phyloP scores from a whole-genome alignment of 139 green algal genomes.

The Chlamydomonas incerta region DNA sequence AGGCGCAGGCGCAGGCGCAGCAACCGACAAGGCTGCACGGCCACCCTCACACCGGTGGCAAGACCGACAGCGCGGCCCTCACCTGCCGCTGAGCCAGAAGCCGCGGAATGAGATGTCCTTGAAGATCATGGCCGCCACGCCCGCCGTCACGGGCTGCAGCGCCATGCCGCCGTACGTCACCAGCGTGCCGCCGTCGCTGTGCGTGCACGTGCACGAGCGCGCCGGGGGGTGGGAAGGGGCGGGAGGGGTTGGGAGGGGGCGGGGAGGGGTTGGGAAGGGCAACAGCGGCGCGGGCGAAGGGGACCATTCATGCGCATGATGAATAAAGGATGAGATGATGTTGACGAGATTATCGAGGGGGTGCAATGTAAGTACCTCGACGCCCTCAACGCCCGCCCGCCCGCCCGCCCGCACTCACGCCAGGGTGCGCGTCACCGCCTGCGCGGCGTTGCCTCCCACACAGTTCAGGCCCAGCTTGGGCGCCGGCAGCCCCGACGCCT shows the following conservation, averaged over 20 bases:
- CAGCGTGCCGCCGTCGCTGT: conserved; percentile 72
- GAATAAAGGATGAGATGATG: too few relatives aligned
- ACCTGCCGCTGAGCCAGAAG: conserved; percentile 87
- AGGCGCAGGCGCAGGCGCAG: too few relatives aligned
- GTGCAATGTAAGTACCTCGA: too few relatives aligned
- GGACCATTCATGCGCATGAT: too few relatives aligned
- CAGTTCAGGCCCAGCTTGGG: conserved; percentile 84
- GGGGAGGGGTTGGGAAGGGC: too few relatives aligned
- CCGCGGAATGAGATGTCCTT: conserved; percentile 83
- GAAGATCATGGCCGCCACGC: conserved; percentile 89
- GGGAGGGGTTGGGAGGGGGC: not conserved
- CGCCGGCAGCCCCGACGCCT: conserved; percentile 50
- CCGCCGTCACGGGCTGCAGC: conserved; percentile 80
- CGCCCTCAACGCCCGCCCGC: too few relatives aligned
- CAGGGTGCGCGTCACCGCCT: conserved; percentile 74
- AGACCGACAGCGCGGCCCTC: too few relatives aligned
- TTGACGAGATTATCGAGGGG: too few relatives aligned
- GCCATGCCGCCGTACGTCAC: conserved; percentile 94
- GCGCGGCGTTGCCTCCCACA: conserved; percentile 71
- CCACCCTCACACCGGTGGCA: too few relatives aligned
- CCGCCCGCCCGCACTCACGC: too few relatives aligned
- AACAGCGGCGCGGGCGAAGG: too few relatives aligned
- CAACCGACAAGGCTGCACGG: too few relatives aligned
- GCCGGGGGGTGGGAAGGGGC: not conserved
- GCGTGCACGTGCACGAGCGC: not conserved